phyloP scores from a whole-genome alignment of 2,329 filamentous ascomycete genomes.

The Gnomoniopsis sp. region DNA sequence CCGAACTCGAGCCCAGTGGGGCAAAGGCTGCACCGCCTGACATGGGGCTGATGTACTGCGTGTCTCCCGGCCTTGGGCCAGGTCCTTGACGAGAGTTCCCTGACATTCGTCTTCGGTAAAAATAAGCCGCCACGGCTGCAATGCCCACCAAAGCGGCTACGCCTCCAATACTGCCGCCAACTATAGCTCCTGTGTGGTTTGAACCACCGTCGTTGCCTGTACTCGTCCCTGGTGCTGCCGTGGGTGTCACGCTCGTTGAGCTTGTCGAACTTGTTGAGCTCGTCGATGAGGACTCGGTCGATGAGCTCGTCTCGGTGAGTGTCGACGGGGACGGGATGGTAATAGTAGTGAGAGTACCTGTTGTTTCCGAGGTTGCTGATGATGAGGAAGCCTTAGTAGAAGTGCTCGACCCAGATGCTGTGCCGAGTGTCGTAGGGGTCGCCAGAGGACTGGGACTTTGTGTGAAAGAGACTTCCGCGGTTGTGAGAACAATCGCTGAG shows the following conservation, averaged over 20 bases:
- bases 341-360: conserved; percentile 8
- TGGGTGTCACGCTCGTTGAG: conserved; percentile 15
- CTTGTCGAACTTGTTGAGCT: conserved; percentile 2
- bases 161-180: conserved; percentile 53
- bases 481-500: conserved; percentile 33
- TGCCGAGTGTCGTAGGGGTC: conserved; percentile 39
- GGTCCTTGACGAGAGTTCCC: conserved; percentile 40
- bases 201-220: conserved; percentile 9
- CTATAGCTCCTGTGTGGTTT: conserved; percentile 45
- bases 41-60: conserved; percentile 37
- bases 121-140: conserved; percentile 38
- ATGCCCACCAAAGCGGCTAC: conserved; percentile 43
- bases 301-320: conserved; percentile 5
- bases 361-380: background rate
- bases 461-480: conserved; percentile 39
- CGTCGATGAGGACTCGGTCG: background rate
- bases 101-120: conserved; percentile 38
- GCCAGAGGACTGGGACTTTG: conserved; percentile 35
- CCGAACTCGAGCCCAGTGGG: conserved; percentile 32
- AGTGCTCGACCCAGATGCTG: conserved; percentile 21
- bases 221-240: conserved; percentile 16
- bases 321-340: conserved; percentile 16
- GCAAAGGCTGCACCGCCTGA: conserved; percentile 33
- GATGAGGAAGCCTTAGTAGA: conserved; percentile 18
- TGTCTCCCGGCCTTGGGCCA: conserved; percentile 32